Percentiles rank a stretch among this genome's conserved stretches.
Evolutionary conservation across 495 filamentous ascomycete species (phyloP).

Genomic region (Cairneyella variabilis): DNA sequence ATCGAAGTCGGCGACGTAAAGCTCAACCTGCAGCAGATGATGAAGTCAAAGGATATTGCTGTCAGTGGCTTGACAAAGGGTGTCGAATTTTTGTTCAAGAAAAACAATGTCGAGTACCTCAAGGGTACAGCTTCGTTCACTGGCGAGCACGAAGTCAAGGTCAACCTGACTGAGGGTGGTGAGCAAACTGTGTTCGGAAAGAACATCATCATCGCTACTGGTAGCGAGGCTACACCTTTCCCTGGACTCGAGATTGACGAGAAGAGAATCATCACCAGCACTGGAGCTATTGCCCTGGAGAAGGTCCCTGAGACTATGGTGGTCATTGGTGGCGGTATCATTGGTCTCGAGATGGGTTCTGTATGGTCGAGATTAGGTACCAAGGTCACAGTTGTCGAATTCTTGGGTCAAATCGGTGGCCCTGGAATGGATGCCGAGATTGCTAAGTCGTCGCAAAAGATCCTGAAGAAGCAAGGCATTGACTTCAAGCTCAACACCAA

Average conservation of each 20-base stretch:
- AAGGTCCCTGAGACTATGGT: slow-evolving; percentile 96
- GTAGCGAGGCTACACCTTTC: slow-evolving; percentile 91
- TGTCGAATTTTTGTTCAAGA: slow-evolving; percentile 96
- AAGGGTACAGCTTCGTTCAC: slow-evolving; percentile 86
- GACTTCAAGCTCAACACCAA: slow-evolving; percentile 98
- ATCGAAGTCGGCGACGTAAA: slow-evolving; percentile 96
- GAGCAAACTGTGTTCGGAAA: slow-evolving; percentile 79
- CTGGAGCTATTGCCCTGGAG: slow-evolving; percentile 82
- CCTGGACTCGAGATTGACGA: slow-evolving; percentile 94
- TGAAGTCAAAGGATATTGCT: slow-evolving; percentile 95
- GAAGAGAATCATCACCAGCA: slow-evolving; percentile 94
- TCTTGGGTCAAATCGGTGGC: slow-evolving; percentile 91
- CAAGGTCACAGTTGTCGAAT: slow-evolving; percentile 96
- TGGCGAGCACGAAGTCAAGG: slow-evolving; percentile 87
- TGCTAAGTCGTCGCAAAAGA: slow-evolving; percentile 87
- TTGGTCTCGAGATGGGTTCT: slow-evolving; percentile 97
- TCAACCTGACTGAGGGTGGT: slow-evolving; percentile 84
- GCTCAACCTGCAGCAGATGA: slow-evolving; percentile 90
- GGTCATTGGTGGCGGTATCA: slow-evolving; percentile 98
- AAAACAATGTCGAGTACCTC: slow-evolving; percentile 96
- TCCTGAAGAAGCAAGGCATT: slow-evolving; percentile 93
- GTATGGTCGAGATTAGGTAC: slow-evolving; percentile 93
- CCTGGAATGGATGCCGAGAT: slow-evolving; percentile 97
- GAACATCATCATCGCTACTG: slow-evolving; percentile 97
- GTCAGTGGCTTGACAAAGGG: slow-evolving; percentile 91